Base-by-base conservation (phyloP, 2,329 filamentous ascomycete species). In the Trichoderma atrobrunneum region DNA sequence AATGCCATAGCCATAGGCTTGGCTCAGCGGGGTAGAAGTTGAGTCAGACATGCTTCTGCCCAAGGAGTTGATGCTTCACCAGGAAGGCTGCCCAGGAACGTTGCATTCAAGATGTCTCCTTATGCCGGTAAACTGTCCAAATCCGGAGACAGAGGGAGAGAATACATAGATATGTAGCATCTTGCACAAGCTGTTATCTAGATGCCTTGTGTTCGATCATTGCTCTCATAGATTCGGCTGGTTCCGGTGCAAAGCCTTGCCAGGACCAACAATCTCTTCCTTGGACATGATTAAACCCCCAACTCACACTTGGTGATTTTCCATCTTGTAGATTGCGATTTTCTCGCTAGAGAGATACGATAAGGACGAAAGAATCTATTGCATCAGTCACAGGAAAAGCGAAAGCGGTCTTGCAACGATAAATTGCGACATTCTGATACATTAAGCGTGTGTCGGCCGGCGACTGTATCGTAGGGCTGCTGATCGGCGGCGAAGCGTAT, bases 1-100 rank as follows among this genome's bases (percentile, higher is more conserved):
- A 75, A 95, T 90, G 78, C 92, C 92, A 87, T 95, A 95, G 77
- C 93, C 92, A 74, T 90, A 91, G 71, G 88, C 89, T 77, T 92
- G 89, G 74, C 82, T 82, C 18, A 88, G 79, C 34, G 87, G 82
- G 26, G 84, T 74, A 26, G 72, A 48, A 18, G 1, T 51, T 24
- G 59, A 36, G 66, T 26, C 59, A n/a, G 71, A 72, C 71, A 72
- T 72, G 64, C 2, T 61, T 61, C 39, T 10, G 21, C 12, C 43
- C 30, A 56, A 56, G 30, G 16, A n/a, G 12, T 36, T 26, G 51
- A 67, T 60, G 26, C 66, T 68, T 51, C 36, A 26, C 34, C 51
- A 43, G 24, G 18, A 60, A 48, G 16, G 54, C 34, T 32, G 65
- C 36, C 14, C 5, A 56, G 24, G 26, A 68, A 68, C 43, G 68